phyloP scores from a whole-genome alignment of 164 flowering plant species.

The Chloranthus sessilifolius region DNA sequence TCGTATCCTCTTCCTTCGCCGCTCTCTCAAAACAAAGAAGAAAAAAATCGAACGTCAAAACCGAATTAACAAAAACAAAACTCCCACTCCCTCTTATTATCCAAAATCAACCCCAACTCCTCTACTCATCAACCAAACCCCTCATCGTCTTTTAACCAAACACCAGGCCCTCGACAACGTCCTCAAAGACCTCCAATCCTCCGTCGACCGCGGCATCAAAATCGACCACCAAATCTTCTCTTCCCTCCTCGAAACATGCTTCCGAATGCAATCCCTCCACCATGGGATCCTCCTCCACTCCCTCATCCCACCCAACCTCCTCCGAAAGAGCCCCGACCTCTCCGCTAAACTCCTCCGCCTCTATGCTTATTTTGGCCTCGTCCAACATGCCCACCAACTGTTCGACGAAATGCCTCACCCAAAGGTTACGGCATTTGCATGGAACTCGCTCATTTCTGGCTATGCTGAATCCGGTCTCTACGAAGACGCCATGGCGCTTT shows the following conservation, averaged over 20 bases:
- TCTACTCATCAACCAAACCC: conserved; percentile 33
- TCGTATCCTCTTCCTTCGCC: conserved; percentile 8
- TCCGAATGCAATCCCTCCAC: conserved; percentile 38
- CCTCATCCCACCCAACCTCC: conserved; percentile 50
- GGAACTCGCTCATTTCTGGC: conserved; percentile 86
- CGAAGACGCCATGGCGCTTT: conserved; percentile 81
- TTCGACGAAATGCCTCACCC: conserved; percentile 70
- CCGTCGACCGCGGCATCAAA: conserved; percentile 38
- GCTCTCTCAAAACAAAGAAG: conserved; percentile 15
- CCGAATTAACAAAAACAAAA: conserved; percentile 1
- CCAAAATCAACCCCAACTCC: conserved; percentile 55
- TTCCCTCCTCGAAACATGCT: conserved; percentile 76
- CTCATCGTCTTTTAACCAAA: conserved; percentile 32
- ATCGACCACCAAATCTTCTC: conserved; percentile 49
- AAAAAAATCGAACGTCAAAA: conserved; percentile 16
- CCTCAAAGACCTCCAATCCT: conserved; percentile 45
- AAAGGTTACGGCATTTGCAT: conserved; percentile 44
- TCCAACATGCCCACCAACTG: conserved; percentile 63
- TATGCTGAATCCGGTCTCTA: conserved; percentile 54
- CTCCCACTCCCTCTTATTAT: conserved; percentile 3
- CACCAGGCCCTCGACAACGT: conserved; percentile 58
- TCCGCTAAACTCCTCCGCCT: conserved; percentile 65
- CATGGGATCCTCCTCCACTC: conserved; percentile 48
- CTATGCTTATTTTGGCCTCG: conserved; percentile 47
- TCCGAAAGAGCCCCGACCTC: conserved; percentile 44